These are phyloP conservation scores for Trichoderma gracile DNA, from an alignment of 2,329 filamentous ascomycete genomes.

Conservation along the genomic window DNA sequence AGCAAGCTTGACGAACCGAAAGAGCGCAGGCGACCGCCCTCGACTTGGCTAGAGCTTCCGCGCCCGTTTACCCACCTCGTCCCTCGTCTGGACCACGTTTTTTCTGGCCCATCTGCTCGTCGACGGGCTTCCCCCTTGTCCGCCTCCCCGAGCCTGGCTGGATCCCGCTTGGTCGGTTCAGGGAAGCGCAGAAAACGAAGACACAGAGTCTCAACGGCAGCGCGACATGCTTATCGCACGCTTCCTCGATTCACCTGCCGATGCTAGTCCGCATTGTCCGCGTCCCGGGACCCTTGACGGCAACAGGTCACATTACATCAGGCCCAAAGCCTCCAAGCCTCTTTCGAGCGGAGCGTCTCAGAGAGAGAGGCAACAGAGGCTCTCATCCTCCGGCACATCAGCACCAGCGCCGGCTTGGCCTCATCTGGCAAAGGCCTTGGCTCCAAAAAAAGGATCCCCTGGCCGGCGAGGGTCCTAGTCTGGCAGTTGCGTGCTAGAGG, in stretches of 20 bases:
- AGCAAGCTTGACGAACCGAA: too few relatives aligned
- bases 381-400: not conserved
- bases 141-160: not conserved
- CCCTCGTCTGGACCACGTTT: not conserved
- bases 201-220: not conserved
- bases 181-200: not conserved
- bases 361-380: not conserved
- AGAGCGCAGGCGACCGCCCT: constrained; percentile 5
- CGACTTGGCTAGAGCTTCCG: constrained; percentile 14
- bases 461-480: not conserved
- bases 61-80: not conserved
- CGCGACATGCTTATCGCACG: constrained; percentile 17
- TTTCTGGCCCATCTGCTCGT: not conserved
- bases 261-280: constrained; percentile 4
- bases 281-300: constrained; percentile 10
- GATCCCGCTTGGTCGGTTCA: not conserved
- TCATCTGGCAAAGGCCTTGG: constrained; percentile 1
- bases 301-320: constrained; percentile 10
- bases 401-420: constrained; percentile 16
- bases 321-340: constrained; percentile 1
- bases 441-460: constrained; percentile 8
- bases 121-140: not conserved
- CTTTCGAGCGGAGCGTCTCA: not conserved
- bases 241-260: constrained; percentile 23
- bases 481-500: constrained; percentile 19